These are phyloP conservation scores for Helenozyma baotianmanensis DNA, from an alignment of 805 yeast genomes.

Conservation along the genomic window DNA sequence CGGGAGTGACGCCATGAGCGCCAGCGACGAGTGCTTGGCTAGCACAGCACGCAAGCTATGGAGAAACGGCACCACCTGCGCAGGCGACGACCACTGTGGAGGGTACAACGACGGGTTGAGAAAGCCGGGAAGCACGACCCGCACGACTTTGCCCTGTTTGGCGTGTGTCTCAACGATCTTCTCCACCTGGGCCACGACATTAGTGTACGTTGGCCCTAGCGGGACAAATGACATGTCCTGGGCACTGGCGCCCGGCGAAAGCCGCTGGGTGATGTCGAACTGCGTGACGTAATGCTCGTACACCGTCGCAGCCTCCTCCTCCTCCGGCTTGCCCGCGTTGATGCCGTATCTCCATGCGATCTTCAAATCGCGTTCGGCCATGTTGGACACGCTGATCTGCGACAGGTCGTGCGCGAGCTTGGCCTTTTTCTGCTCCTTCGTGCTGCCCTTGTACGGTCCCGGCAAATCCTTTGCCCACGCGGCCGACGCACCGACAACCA, in stretches of 20 bases:
- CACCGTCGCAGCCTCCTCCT: constrained; percentile 11
- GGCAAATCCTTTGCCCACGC: constrained; percentile 70
- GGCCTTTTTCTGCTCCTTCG: constrained; percentile 61
- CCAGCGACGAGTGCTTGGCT: constrained; percentile 44
- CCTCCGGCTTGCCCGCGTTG: constrained; percentile 15
- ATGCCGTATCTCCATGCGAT: constrained; percentile 93
- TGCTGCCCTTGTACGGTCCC: constrained; percentile 67
- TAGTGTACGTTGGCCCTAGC: constrained; percentile 15
- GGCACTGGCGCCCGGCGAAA: constrained; percentile 61
- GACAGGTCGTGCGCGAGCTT: constrained; percentile 53
- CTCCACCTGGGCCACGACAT: constrained; percentile 39
- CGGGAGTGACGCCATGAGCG: constrained; percentile 53
- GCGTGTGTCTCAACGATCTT: constrained; percentile 28
- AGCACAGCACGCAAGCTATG: constrained; percentile 54
- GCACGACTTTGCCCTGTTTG: constrained; percentile 46
- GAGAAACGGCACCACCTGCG: constrained; percentile 54
- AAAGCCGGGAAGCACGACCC: constrained; percentile 72
- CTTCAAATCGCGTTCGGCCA: constrained; percentile 58
- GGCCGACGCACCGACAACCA: constrained; percentile 56
- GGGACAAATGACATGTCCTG: constrained; percentile 59
- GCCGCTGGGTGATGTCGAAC: constrained; percentile 72
- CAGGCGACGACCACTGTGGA: constrained; percentile 42
- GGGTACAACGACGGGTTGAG: constrained; percentile 74
- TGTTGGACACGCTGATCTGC: constrained; percentile 64
- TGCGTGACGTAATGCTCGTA: constrained; percentile 53